Evolutionary conservation across 2,329 filamentous ascomycete species (phyloP).

Genomic region (Paracoccidioides lutzii): DNA sequence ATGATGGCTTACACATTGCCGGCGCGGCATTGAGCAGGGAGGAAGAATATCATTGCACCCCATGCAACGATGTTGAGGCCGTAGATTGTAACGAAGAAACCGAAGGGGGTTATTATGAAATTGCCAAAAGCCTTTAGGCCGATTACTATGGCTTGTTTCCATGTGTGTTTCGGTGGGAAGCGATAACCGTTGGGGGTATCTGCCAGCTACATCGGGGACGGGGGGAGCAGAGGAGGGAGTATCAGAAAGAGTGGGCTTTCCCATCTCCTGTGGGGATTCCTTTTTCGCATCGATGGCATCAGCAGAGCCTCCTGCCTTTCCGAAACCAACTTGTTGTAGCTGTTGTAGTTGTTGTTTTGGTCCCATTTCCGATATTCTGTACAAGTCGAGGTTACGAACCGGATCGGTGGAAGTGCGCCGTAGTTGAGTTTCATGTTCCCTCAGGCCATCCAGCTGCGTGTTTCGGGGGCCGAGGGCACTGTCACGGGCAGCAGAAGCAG

Average conservation of each 20-base stretch:
- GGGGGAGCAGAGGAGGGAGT: not conserved
- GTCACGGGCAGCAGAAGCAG: not conserved
- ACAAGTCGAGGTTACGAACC: not conserved
- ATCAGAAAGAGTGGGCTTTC: too few species aligned
- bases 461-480: too few species aligned
- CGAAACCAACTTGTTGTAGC: not conserved
- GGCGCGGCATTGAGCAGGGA: conserved; percentile 61
- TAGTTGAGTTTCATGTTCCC: not conserved
- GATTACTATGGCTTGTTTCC: conserved; percentile 19
- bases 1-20: conserved; percentile 43
- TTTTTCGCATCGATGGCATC: too few species aligned
- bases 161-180: conserved; percentile 24
- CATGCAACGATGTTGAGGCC: conserved; percentile 73
- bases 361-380: not conserved
- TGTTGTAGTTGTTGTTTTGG: not conserved
- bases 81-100: conserved; percentile 67
- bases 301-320: too few species aligned
- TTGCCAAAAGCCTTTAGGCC: conserved; percentile 23
- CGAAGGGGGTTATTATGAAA: conserved; percentile 61
- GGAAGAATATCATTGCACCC: conserved; percentile 81
- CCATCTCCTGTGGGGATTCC: too few species aligned
- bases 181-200: conserved; percentile 25
- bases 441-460: not conserved
- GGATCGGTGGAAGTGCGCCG: not conserved
- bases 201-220: conserved; percentile 21